Base-by-base conservation (phyloP, 2,329 filamentous ascomycete genomes). In the Curvularia hawaiiensis region DNA sequence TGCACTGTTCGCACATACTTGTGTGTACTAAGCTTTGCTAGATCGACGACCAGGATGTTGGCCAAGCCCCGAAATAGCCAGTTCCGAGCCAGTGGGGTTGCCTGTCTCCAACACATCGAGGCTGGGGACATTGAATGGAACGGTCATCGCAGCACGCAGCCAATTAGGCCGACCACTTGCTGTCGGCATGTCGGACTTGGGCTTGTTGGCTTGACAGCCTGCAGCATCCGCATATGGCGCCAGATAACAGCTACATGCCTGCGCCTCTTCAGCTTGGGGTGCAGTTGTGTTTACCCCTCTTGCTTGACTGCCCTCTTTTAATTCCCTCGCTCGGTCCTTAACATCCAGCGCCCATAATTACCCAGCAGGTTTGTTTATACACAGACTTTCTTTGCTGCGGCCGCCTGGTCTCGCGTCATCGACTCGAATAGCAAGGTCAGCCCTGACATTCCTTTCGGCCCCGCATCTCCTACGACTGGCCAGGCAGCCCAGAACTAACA, bases 391-490 rank as follows among this genome's bases (percentile, higher is more conserved):
- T 3, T 41, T 16, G 26, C 6, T 18, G 24, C 33, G 47, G 26
- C 53, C 49, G 47, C 52, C 39, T 46, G 44, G 48, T 59, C 57
- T 62, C 61, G 60, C 65, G 62, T 68, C 63, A 67, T 64, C 58
- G 54, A 66, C 33, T 61, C 53, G 47, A 46, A 52, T 51, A 64
- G 56, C 62, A 63, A 64, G 59, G 59, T 50, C 28, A 59, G 52
- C 51, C 61, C 48, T 50, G 40, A 65, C 61, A 49, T 65, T 63
- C 65, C 66, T 64, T 57, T 61, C 70, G 69, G 70, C 70, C 70
- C 70, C 70, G 66, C 70, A 66, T 61, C 61, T 64, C 64, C 62
- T 61, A 33, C 56, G 56, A 67, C 58, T 60, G 58, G 58, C 57
- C 59, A 61, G 47, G 54, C 53, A 50, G 56, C 61, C 52, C 56